Conservation (phyloP, 2,329 filamentous ascomycete genomes). For the Byssoonygena ceratinophila region DNA sequence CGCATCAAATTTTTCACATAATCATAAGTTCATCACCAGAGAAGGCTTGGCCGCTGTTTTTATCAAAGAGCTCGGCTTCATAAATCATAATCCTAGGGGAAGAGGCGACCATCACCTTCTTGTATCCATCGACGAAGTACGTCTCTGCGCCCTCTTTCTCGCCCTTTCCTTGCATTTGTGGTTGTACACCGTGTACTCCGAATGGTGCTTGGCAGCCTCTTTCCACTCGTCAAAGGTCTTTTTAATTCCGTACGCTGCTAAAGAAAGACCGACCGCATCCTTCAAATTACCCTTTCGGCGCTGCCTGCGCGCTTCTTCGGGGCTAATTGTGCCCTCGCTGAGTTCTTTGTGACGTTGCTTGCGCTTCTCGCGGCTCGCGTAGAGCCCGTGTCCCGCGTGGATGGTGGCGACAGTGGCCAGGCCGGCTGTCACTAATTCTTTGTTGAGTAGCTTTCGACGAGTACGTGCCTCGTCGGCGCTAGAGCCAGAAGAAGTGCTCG, state of each 20-base stretch:
- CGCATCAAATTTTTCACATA: no score
- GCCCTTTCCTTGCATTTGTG: slow-evolving; percentile 32
- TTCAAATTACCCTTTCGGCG: slow-evolving; percentile 54
- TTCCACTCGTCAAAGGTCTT: slow-evolving; percentile 57
- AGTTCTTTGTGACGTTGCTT: slow-evolving; percentile 51
- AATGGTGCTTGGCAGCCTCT: slow-evolving; percentile 53
- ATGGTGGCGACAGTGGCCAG: slow-evolving; percentile 59
- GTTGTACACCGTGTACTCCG: slow-evolving; percentile 47
- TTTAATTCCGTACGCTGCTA: slow-evolving; percentile 58
- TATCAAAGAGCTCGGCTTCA: not conserved
- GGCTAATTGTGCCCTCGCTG: slow-evolving; percentile 52
- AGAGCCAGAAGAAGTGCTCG: slow-evolving; percentile 41
- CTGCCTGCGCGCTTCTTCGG: slow-evolving; percentile 52
- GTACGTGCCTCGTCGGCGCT: slow-evolving; percentile 53
- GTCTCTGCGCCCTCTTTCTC: not conserved
- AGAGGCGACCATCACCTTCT: not conserved
- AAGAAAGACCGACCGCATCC: slow-evolving; percentile 55
- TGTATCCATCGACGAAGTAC: not conserved
- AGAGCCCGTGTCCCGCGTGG: slow-evolving; percentile 56
- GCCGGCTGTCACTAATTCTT: slow-evolving; percentile 55
- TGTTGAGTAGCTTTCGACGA: slow-evolving; percentile 55
- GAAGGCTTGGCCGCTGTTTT: not conserved
- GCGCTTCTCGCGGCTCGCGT: slow-evolving; percentile 53
- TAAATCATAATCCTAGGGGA: no score
- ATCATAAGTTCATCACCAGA: no score